Base-by-base conservation (phyloP, 345 rosid genomes). In the Syzygium grande region DNA sequence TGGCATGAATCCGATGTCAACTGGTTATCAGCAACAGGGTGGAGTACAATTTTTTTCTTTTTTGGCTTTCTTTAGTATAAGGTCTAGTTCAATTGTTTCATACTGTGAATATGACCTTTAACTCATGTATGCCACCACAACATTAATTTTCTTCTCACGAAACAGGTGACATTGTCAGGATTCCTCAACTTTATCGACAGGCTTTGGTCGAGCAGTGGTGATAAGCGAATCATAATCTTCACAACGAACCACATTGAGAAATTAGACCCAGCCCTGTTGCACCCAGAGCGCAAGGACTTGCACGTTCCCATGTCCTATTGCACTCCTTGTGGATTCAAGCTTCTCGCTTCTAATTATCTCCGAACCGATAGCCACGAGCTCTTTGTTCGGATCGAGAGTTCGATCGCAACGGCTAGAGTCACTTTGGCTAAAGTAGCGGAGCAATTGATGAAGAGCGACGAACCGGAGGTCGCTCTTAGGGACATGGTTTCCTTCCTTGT, bases 211-310 rank as follows among this genome's bases (percentile, higher is more conserved):
- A 91, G 96, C 53, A 95, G 98, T 52, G 96, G 98, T 14, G 96
- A 96, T 38, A 96, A 96, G 86, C 89, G 97, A 83, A 94, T 97
- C 16, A 95, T 97, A 89, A 92, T 95, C n/a, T 97, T 96, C 91
- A 97, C 99, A 1, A 96, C 96, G 43, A 96, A 94, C 89, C 92
- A 92, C 85, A 96, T 93, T 87, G 98, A 97, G 27, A 92, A 88
- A 84, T 89, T 95, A 13, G 99, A 97, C 88, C 95, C 94, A 61
- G 96, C 95, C 30, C 54, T 97, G 86, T 90, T 95, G 46, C 90
- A 98, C 6, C 98, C 98, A 0, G 98, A 98, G 30, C 94, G 99
- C 38, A 95, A 95, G 94, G 99, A 97, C 88, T 94, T 96, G 94
- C 97, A 94, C 90, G 89, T 95, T 49, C 95, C 94, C 93, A 94